Base-by-base conservation (phyloP, 192 early-diverging fungal genomes). In the Coemansia pectinata region DNA sequence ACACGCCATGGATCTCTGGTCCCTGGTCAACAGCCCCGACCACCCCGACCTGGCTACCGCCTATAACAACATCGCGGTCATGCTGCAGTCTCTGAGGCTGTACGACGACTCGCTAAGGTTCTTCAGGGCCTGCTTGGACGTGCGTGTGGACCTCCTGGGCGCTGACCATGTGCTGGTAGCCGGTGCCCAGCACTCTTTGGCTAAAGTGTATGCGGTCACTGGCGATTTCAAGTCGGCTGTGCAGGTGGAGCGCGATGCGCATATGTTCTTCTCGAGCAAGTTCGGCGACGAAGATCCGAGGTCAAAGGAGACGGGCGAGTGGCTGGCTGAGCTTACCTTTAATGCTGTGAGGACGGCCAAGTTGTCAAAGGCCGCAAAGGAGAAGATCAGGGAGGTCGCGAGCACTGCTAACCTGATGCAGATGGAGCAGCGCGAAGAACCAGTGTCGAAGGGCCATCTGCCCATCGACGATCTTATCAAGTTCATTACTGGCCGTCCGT, bases 11-110 rank as follows among this genome's bases (percentile, higher is more conserved):
- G 87, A 89, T 65, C 88, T 90, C 60, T 92, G 92, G 91, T 83
- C 92, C 66, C 73, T 96, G 65, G 86, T 96, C 41, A 90, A 87
- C 72, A 90, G 88, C 72, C 75, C 83, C 25, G 85, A 84, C 55
- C 93, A 95, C 79, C 91, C 94, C 9, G 94, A 98, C 59, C 85
- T 91, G 41, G 90, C 94, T 23, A 93, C 94, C n/a, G 91, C 91
- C 1, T 88, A 91, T 53, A 79, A 64, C 69, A 81, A 79, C 61
- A 76, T 82, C 29, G 92, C 91, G 48, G 87, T 92, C 41, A 93
- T 93, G 89, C 71, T 95, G 36, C 89, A 93, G 76, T 88, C 88
- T 36, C 75, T 90, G 42, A 80, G 85, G 33, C 85, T 89, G 63
- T 88, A 86, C 57, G 81, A 85, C 19, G 81, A 71, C 8, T 84